Conservation (phyloP, 495 filamentous ascomycete species). For the Podospora didyma region DNA sequence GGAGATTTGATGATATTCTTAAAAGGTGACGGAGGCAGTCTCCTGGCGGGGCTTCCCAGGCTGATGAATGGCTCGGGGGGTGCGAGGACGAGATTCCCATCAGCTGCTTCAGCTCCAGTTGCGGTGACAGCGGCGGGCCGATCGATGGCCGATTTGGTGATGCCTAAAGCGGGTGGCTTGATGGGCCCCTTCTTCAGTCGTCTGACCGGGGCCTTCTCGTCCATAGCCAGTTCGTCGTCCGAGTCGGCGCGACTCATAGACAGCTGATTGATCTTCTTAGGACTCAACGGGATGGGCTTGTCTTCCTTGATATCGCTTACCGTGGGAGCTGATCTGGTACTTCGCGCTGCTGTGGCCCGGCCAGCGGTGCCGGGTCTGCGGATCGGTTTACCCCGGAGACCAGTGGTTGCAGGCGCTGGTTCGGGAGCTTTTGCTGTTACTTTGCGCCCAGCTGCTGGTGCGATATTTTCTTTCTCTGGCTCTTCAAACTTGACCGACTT, state of each 20-base stretch:
- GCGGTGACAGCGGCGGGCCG: neutral
- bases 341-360: slow-evolving; percentile 7
- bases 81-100: slow-evolving; percentile 12
- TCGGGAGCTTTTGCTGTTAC: slow-evolving; percentile 15
- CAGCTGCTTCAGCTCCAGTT: slow-evolving; percentile 4
- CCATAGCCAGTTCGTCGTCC: slow-evolving; percentile 51
- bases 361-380: slow-evolving; percentile 16
- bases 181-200: slow-evolving; percentile 46
- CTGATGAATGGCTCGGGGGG: slow-evolving; percentile 21
- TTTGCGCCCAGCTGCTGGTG: slow-evolving; percentile 18
- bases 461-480: slow-evolving; percentile 53
- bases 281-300: slow-evolving; percentile 41
- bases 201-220: slow-evolving; percentile 45
- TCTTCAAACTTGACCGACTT: slow-evolving; percentile 56
- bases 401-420: neutral
- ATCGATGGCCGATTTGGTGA: neutral
- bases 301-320: slow-evolving; percentile 11
- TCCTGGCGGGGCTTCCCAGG: slow-evolving; percentile 45
- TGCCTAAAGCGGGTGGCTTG: slow-evolving; percentile 19
- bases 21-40: slow-evolving; percentile 42
- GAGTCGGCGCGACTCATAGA: slow-evolving; percentile 34
- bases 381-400: slow-evolving; percentile 24
- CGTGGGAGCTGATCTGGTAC: slow-evolving; percentile 6
- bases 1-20: slow-evolving; percentile 46
- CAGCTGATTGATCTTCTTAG: slow-evolving; percentile 55